Evolutionary conservation across 2,329 filamentous ascomycete species (phyloP).

Genomic region (Calonectria pseudoreteaudii): DNA sequence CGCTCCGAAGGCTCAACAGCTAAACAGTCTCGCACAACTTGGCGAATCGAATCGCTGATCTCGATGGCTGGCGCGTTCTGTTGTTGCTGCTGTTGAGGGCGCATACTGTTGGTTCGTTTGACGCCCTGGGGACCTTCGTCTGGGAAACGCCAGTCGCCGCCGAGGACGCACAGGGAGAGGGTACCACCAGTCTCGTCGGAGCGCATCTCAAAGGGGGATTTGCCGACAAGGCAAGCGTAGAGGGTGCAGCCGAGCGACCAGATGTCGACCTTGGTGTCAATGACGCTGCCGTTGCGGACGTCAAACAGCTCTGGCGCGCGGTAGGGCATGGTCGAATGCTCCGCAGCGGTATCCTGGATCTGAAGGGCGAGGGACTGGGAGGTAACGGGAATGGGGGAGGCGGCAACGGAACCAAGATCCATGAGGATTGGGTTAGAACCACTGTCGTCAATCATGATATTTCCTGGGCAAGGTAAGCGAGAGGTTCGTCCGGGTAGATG

Average conservation of each 20-base stretch:
- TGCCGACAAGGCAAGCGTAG: conserved; percentile 95
- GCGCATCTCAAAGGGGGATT: conserved; percentile 95
- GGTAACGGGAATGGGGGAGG: conserved; percentile 88
- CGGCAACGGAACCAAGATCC: conserved; percentile 93
- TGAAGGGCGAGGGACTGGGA: conserved; percentile 90
- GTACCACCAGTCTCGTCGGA: conserved; percentile 96
- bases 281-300: conserved; percentile 89
- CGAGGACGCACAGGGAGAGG: conserved; percentile 89
- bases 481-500: background rate
- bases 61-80: conserved; percentile 53
- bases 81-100: conserved; percentile 45
- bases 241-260: conserved; percentile 98
- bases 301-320: conserved; percentile 98
- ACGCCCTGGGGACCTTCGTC: conserved; percentile 78
- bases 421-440: conserved; percentile 92
- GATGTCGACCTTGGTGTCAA: conserved; percentile 97
- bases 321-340: conserved; percentile 99
- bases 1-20: conserved; percentile 87
- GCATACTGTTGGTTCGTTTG: conserved; percentile 58
- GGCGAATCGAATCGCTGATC: conserved; percentile 86
- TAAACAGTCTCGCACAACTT: conserved; percentile 88
- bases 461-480: conserved; percentile 63
- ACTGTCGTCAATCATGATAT: conserved; percentile 98
- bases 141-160: conserved; percentile 96
- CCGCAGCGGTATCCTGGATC: conserved; percentile 92